Base-by-base conservation (phyloP, 1,139 yeast genomes). In the Suhomyces bokatorum region DNA sequence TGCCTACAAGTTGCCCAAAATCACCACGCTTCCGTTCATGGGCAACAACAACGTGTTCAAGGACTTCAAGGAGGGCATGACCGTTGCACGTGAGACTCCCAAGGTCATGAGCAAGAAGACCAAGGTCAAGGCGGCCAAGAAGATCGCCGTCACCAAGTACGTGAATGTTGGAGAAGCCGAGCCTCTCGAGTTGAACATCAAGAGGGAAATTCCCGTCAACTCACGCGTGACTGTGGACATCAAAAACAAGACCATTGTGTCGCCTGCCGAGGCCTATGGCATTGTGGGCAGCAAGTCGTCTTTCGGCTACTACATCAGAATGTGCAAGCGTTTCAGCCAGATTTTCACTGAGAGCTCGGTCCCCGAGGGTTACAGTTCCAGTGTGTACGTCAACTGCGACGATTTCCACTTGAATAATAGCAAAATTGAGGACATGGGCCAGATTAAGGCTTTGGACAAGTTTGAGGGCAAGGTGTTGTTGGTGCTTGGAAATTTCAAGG, bases 201-300 rank as follows among this genome's bases (percentile, higher is more conserved):
- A 76, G 3, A 81, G 80, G 48, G 82, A 83, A 49, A 83, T 88
- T 2, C 96, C 96, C 1, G 78, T 81, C 0, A 83, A 86, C 55
- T 87, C 86, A 6, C 69, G 96, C 52, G 96, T 90, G 6, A 87
- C 96, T 0, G 89, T 90, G 1, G 90, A 90, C 57, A 57, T 80
- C 27, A 71, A 78, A 43, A 77, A 77, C 27, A 76, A 75, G 45
- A 77, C 77, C 45, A 79, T 88, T 7, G 95, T 87, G 0, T 79
- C 91, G 1, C 90, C 95, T 4, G 54, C 68, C 14, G 81, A 78
- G 40, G 96, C 95, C 0, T 88, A 87, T 58, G 87, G 87, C 1
- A 56, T 65, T 4, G 66, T 70, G 4, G 90, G 90, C 0, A 76
- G 78, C 32, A 76, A 75, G 49, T 71, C 80, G 7, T 71, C 85